Conservation (phyloP, 768 basidiomycete genomes). For the Kwoniella dendrophila region DNA sequence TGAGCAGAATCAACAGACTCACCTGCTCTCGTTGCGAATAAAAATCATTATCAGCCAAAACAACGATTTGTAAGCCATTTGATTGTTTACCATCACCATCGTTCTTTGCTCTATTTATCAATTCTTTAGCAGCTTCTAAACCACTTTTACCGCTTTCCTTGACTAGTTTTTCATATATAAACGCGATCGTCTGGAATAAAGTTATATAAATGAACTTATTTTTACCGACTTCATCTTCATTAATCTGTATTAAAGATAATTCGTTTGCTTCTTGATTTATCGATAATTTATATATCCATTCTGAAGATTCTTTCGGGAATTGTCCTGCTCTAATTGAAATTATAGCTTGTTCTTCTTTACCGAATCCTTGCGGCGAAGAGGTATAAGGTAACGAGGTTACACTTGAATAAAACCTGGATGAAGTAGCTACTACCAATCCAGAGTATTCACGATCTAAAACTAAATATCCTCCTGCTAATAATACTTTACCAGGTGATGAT, state of each 20-base stretch:
- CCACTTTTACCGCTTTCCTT: neutral
- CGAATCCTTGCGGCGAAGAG: neutral
- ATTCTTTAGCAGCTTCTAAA: slow-evolving; percentile 17
- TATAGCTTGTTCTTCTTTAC: slow-evolving; percentile 39
- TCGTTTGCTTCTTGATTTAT: slow-evolving; percentile 1
- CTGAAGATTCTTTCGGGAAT: slow-evolving; percentile 67
- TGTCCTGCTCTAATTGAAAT: slow-evolving; percentile 87
- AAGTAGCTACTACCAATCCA: slow-evolving; percentile 87
- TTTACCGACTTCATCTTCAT: slow-evolving; percentile 23
- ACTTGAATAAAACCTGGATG: slow-evolving; percentile 88
- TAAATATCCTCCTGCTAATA: slow-evolving; percentile 94
- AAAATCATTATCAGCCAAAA: slow-evolving; percentile 95
- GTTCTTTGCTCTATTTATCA: slow-evolving; percentile 18
- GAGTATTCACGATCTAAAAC: slow-evolving; percentile 85
- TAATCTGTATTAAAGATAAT: slow-evolving; percentile 21
- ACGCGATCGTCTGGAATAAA: slow-evolving; percentile 71
- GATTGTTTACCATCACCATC: slow-evolving; percentile 1
- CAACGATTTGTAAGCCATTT: slow-evolving; percentile 71
- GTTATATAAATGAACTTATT: slow-evolving; percentile 95
- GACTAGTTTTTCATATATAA: slow-evolving; percentile 58
- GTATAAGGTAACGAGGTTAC: slow-evolving; percentile 54
- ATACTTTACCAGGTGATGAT: slow-evolving; percentile 92
- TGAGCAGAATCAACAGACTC: slow-evolving; percentile 31
- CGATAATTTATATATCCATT: slow-evolving; percentile 70
- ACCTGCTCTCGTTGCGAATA: slow-evolving; percentile 92